Evolutionary conservation across 805 yeast species (phyloP), one percentile per base, ranked within the genome.

Genomic region (Yamadazyma ubonensis): DNA sequence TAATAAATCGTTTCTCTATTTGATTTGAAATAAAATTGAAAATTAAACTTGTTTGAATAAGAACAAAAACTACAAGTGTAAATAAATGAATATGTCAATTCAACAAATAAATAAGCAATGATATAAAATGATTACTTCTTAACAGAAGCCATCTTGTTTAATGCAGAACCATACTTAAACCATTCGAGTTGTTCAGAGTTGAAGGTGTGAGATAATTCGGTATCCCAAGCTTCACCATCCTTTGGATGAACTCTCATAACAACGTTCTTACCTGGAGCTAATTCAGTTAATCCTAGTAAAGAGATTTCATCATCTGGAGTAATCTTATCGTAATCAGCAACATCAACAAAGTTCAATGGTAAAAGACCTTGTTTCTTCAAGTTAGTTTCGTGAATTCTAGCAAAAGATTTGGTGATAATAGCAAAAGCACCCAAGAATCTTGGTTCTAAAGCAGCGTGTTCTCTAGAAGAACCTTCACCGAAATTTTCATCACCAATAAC

Each of bases 401-500:
- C 98, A 67, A 93, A 93, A 34, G 97, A 90, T 74, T 88, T 91
- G 69, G 96, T 88, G 63, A 91, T 86, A 73, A 91, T 91, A 57
- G 97, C 97, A 65, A 86, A 88, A 60, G 95, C 98, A 79, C 97
- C 97, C 65, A 91, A 79, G 90, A 73, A 93, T 78, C 99, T 86
- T 77, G 99, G 99, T 80, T 90, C 96, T 67, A 91, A 81, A 57
- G 99, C 99, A 65, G 98, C 99, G 70, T 91, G 99, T 76, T 91
- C 99, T 80, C 99, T 88, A 58, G 98, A 91, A 49, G 97, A 90
- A 76, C 99, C 99, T 78, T 91, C 99, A 79, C 99, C 99, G 61
- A 90, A 87, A 78, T 91, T 91, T 75, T 91, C 97, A 63, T 88
- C 98, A 72, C 97, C 99, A 63, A 91, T 79, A 53, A 91, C 98